Conservation (phyloP, 2,329 filamentous ascomycete genomes). For the Anisogramma anomala region DNA sequence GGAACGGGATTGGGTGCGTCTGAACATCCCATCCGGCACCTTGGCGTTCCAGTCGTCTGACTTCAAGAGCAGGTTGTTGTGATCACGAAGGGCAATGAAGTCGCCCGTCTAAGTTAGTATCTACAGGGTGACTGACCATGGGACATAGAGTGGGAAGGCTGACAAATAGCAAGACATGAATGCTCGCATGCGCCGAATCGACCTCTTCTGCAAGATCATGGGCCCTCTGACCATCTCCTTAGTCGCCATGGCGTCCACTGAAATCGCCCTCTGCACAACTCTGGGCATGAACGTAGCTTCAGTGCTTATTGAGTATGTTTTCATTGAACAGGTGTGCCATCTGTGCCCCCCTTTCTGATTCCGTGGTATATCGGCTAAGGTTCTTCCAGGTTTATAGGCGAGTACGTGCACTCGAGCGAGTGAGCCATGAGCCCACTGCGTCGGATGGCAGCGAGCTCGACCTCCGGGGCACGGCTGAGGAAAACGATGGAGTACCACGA, state of each 20-base stretch:
- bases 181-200: conserved; percentile 45
- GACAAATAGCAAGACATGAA: conserved; percentile 29
- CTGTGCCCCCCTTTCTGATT: neutral
- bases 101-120: conserved; percentile 16
- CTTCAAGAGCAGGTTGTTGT: conserved; percentile 29
- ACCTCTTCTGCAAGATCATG: conserved; percentile 45
- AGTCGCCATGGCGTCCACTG: conserved; percentile 33
- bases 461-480: neutral
- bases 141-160: neutral
- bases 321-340: conserved; percentile 31
- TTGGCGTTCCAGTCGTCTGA: neutral
- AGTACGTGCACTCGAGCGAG: conserved; percentile 15
- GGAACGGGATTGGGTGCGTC: conserved; percentile 55
- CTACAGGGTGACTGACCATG: neutral
- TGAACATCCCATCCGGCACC: too few relatives aligned
- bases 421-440: neutral
- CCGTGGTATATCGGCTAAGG: neutral
- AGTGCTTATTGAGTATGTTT: conserved; percentile 36
- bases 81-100: conserved; percentile 31
- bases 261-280: conserved; percentile 33
- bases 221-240: conserved; percentile 41
- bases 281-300: conserved; percentile 36
- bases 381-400: conserved; percentile 17
- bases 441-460: neutral
- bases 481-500: too few relatives aligned